phyloP scores from a whole-genome alignment of 2,329 filamentous ascomycete genomes.

The Nothophoma quercina region DNA sequence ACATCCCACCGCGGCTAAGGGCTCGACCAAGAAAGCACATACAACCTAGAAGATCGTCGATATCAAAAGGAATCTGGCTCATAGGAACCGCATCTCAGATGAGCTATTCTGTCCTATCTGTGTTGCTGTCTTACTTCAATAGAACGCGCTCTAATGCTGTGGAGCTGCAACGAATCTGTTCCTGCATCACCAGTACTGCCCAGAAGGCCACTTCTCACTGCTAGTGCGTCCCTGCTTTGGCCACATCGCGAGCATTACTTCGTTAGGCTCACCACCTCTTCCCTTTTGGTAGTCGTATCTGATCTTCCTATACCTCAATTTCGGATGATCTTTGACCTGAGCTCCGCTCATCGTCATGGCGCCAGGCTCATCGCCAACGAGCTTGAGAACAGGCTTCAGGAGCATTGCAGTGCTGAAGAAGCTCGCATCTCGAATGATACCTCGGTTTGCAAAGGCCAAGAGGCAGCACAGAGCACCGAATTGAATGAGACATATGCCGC shows the following conservation, averaged over 20 bases:
- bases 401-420: slow-evolving; percentile 45
- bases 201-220: slow-evolving; percentile 39
- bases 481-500: slow-evolving; percentile 38
- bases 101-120: too few species aligned
- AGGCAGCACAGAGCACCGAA: slow-evolving; percentile 29
- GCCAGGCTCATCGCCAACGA: slow-evolving; percentile 25
- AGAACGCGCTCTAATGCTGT: too few species aligned
- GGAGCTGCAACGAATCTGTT: too few species aligned
- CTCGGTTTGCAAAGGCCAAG: slow-evolving; percentile 36
- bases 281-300: slow-evolving; percentile 42
- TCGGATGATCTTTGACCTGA: slow-evolving; percentile 39
- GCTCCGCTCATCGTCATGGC: slow-evolving; percentile 39
- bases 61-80: too few species aligned
- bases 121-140: too few species aligned
- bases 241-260: slow-evolving; percentile 40
- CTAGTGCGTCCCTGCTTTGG: slow-evolving; percentile 30
- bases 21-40: too few species aligned
- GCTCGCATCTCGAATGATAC: slow-evolving; percentile 43
- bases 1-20: too few species aligned
- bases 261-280: slow-evolving; percentile 33
- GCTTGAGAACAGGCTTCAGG: slow-evolving; percentile 36
- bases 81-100: too few species aligned
- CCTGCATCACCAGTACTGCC: slow-evolving; percentile 32
- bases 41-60: too few species aligned
- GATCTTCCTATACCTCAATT: slow-evolving; percentile 37